A percentile compares a stretch with the other conserved stretches of the same genome.
Conservation (phyloP, 1,284 basidiomycete genomes). For the Tetrapyrgos nigripes region DNA sequence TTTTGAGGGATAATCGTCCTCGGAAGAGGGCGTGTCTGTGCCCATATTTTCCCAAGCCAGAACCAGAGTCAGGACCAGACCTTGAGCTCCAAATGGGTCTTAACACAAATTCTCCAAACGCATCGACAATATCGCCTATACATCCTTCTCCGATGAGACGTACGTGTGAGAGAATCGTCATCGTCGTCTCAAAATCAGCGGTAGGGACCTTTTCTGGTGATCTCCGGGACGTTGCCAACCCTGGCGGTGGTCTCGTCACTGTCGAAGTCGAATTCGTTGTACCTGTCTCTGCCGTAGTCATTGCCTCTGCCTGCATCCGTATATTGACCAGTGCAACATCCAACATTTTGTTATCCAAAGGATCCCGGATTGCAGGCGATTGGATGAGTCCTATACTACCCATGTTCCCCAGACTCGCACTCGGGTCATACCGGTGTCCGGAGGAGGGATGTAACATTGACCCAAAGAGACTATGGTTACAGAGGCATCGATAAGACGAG, state of each 20-base stretch:
- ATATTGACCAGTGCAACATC: neutral
- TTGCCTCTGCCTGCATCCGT: neutral
- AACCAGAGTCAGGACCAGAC: neutral
- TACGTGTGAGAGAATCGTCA: neutral
- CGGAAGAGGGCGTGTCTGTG: neutral
- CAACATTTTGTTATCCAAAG: neutral
- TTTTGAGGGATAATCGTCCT: neutral
- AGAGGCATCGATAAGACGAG: too few relatives aligned
- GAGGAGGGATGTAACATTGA: too few relatives aligned
- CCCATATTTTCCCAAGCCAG: too few relatives aligned
- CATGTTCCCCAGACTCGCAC: neutral
- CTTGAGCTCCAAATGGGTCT: neutral
- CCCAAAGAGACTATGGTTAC: too few relatives aligned
- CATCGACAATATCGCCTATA: neutral
- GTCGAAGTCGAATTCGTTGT: too few relatives aligned
- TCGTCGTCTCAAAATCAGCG: neutral
- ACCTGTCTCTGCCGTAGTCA: neutral
- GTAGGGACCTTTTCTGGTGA: too few relatives aligned
- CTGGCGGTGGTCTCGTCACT: too few relatives aligned
- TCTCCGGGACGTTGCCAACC: too few relatives aligned
- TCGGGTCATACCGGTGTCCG: too few relatives aligned
- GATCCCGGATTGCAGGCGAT: neutral
- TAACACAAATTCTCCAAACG: neutral
- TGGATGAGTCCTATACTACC: neutral
- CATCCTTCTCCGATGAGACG: conserved; percentile 1